Percentiles rank a stretch among this genome's conserved stretches.
These are phyloP conservation scores for Xylaria castorea DNA, from an alignment of 495 filamentous ascomycete species.

Conservation along the genomic window DNA sequence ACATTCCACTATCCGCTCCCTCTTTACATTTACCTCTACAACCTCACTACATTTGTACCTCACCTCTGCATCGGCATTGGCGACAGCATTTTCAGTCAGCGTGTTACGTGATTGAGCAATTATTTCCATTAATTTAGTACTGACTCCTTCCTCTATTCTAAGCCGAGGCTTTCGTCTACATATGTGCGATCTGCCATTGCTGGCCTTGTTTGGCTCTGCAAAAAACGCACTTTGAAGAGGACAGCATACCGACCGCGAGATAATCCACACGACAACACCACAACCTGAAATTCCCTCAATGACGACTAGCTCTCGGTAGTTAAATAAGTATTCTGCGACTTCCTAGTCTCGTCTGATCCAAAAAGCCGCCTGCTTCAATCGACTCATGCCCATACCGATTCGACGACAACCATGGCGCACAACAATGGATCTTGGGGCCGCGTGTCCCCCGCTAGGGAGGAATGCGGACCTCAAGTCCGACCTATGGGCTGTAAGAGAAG, in stretches of 20 bases:
- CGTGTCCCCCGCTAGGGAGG: slow-evolving; percentile 62
- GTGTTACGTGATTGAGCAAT: slow-evolving; percentile 8
- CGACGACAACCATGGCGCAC: slow-evolving; percentile 31
- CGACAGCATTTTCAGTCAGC: not conserved
- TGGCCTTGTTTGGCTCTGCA: not conserved
- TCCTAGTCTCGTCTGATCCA: not conserved
- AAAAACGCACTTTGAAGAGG: slow-evolving; percentile 1
- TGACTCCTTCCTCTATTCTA: not conserved
- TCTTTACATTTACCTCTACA: not conserved
- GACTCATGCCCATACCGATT: not conserved
- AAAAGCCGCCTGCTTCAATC: not conserved
- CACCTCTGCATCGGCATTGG: slow-evolving; percentile 4
- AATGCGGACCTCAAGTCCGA: slow-evolving; percentile 53
- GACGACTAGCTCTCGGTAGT: not conserved
- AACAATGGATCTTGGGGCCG: slow-evolving; percentile 34
- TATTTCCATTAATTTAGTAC: slow-evolving; percentile 1
- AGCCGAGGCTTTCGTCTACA: not conserved
- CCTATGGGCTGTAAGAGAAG: slow-evolving; percentile 59
- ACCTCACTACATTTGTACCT: not conserved
- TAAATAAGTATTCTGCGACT: not conserved
- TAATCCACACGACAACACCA: not conserved
- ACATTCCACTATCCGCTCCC: slow-evolving; percentile 8
- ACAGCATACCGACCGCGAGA: not conserved
- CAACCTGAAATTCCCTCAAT: not conserved
- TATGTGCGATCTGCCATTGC: not conserved